phyloP scores from a whole-genome alignment of 225 moss, liverwort and hornwort genomes.

The Pseudoscleropodium purum region DNA sequence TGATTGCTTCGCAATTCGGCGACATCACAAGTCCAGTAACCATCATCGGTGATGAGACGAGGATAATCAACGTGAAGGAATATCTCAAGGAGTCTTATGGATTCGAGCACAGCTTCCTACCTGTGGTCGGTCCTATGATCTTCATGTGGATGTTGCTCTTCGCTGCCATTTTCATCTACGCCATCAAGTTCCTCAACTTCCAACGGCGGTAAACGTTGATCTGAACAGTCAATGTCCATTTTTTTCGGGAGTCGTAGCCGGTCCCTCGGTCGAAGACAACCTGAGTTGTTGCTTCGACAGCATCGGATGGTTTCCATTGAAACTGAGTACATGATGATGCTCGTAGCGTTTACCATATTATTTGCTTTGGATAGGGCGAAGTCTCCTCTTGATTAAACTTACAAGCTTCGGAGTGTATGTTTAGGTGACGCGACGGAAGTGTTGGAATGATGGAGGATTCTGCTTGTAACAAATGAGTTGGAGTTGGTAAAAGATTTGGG shows the following conservation, averaged over 20 bases:
- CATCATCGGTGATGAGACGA: background rate
- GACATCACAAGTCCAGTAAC: background rate
- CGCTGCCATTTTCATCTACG: conserved; percentile 12
- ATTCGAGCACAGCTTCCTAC: conserved; percentile 30
- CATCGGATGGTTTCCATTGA: conserved; percentile 31
- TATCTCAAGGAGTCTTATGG: conserved; percentile 25
- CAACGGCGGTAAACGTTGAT: conserved; percentile 29
- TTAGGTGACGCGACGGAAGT: background rate
- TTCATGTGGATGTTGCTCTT: conserved; percentile 34
- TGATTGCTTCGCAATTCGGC: conserved; percentile 48
- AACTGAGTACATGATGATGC: conserved; percentile 32
- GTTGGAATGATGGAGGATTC: background rate
- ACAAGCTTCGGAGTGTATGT: background rate
- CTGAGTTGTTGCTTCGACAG: conserved; percentile 5
- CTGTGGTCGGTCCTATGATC: conserved; percentile 27
- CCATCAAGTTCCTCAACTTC: conserved; percentile 58
- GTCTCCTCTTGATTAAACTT: background rate
- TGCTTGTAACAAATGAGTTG: background rate
- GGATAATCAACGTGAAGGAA: background rate
- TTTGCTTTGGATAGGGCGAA: background rate
- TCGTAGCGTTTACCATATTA: background rate
- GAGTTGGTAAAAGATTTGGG: background rate
- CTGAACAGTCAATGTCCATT: background rate
- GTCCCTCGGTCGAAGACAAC: background rate
- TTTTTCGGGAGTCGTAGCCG: background rate